Evolutionary conservation across 345 rosid genomes (phyloP), one percentile per base, ranked within the genome.

Genomic region (Eucalyptus coolabah): DNA sequence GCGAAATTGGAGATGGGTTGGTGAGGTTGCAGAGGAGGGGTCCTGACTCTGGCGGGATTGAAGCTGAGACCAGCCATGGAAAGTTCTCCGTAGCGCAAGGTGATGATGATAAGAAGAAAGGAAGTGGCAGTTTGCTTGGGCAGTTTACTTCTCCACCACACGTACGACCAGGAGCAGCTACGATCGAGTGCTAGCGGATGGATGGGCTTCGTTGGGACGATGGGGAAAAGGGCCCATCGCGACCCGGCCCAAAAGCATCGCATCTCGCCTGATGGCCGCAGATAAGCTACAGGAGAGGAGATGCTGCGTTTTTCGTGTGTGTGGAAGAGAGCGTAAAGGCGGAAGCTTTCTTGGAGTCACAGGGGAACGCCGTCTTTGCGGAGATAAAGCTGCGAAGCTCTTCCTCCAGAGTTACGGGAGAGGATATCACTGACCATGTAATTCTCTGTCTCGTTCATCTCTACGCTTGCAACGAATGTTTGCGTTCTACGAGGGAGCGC

Each of bases 51-150:
- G 65, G 96, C 88, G 87, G 96, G 91, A 89, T 95, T 96, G 92
- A 97, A 95, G 93, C 94, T 90, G 56, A 97, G 95, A 93, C 96
- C 92, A 89, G 99, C 98, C 98, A 96, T 94, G 92, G 93, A 89
- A 89, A 69, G 67, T 82, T 44, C 60, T 21, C 50, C 0, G 63
- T 0, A 77, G 42, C 37, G 42, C 69, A 47, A 0, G 13, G 72
- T 9, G 80, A 81, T 24, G 88, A 51, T 6, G 47, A 89, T 32
- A 54, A 88, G 87, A 53, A 82, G 32, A 45, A 42, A 23, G 63
- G 63, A 56, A 56, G 63, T n/a, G 63, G 86, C 47, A 8, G 87
- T 51, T 56, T 53, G 23, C 11, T 51, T 80, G 30, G 72, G 15
- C 54, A 69, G 89, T 88, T 88, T 88, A 4, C 37, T 37, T 26